Evolutionary conservation across 495 filamentous ascomycete species (phyloP).

Genomic region (Aspergillus avenaceus): DNA sequence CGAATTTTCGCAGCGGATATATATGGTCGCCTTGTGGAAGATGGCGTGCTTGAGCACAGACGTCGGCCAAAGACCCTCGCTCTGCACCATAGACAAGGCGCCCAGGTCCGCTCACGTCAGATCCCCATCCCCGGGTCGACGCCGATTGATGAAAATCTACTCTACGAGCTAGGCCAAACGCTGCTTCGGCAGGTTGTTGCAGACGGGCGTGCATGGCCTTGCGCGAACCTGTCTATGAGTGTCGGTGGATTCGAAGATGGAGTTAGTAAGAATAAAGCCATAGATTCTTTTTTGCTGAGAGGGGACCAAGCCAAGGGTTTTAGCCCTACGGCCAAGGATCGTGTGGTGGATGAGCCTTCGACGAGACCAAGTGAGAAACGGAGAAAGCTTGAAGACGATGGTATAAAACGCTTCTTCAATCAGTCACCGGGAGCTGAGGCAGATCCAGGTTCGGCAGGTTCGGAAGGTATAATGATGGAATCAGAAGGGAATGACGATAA

Average conservation of each 20-base stretch:
- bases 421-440: conserved; percentile 12
- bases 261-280: conserved; percentile 75
- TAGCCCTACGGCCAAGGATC: conserved; percentile 15
- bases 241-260: conserved; percentile 91
- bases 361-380: conserved; percentile 24
- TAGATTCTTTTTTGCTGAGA: conserved; percentile 76
- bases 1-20: conserved; percentile 92
- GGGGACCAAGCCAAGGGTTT: conserved; percentile 66
- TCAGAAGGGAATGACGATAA: neutral
- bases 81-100: conserved; percentile 70
- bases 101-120: conserved; percentile 67
- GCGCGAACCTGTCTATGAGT: conserved; percentile 75
- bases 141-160: conserved; percentile 61
- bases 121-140: conserved; percentile 73
- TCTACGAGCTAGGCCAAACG: conserved; percentile 73
- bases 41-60: conserved; percentile 85
- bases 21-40: conserved; percentile 82
- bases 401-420: conserved; percentile 33
- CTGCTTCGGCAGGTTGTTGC: conserved; percentile 71
- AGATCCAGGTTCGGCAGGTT: conserved; percentile 8
- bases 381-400: conserved; percentile 29
- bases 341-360: conserved; percentile 3
- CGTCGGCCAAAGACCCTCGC: conserved; percentile 81
- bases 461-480: conserved; percentile 1
- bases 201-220: conserved; percentile 83